Percentiles rank a stretch among this genome's conserved stretches.
These are phyloP conservation scores for Trichodelitschia bisporula DNA, from an alignment of 495 filamentous ascomycete genomes.

Conservation along the genomic window DNA sequence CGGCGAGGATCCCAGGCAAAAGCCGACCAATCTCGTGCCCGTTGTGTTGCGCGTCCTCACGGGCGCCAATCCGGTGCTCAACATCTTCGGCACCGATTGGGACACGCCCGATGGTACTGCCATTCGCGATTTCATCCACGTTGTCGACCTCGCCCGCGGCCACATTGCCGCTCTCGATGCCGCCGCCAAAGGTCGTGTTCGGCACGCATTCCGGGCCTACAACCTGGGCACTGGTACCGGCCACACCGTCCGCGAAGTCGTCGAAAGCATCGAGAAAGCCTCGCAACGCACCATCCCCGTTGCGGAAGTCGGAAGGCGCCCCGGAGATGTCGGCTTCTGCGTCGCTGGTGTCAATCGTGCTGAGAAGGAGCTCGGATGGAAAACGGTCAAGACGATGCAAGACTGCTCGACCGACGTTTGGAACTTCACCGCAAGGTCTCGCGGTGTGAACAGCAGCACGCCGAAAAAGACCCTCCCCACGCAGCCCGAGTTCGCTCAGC, in stretches of 20 bases:
- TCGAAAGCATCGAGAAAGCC: constrained; percentile 11
- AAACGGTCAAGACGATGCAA: constrained; percentile 9
- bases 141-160: constrained; percentile 39
- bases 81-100: constrained; percentile 40
- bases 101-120: constrained; percentile 23
- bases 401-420: constrained; percentile 12
- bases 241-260: constrained; percentile 14
- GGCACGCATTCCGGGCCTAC: constrained; percentile 13
- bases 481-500: no score
- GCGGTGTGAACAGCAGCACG: no score
- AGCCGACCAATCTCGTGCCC: constrained; percentile 37
- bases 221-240: constrained; percentile 16
- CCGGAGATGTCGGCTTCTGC: constrained; percentile 15
- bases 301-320: constrained; percentile 8
- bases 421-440: no score
- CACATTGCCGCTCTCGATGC: constrained; percentile 30
- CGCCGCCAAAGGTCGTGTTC: constrained; percentile 4
- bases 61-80: constrained; percentile 24
- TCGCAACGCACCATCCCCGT: constrained; percentile 9
- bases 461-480: no score
- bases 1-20: constrained; percentile 37
- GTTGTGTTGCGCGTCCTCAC: constrained; percentile 34
- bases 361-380: constrained; percentile 12
- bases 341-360: constrained; percentile 13
- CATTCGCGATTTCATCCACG: constrained; percentile 33